Base-by-base conservation (phyloP, 1,139 yeast species). In the Geotrichum citri-aurantii region DNA sequence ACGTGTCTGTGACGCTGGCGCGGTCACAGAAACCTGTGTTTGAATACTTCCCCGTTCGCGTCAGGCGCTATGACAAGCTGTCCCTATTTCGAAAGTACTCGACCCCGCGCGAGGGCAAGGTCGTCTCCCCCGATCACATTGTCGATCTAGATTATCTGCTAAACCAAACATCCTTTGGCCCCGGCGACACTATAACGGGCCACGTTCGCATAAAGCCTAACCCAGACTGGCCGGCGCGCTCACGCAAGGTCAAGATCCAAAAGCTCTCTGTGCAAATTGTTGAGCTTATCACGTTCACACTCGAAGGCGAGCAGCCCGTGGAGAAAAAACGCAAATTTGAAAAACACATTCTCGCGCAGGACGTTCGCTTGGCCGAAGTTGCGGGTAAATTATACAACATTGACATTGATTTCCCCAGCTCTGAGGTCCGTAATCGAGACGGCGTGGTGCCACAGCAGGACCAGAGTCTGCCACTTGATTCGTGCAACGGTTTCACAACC, bases 151-250 rank as follows among this genome's bases (percentile, higher is more conserved):
- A 73, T 49, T 73, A 71, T 59, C 66, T 72, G 8, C 61, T 74
- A 10, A 73, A 75, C 0, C 65, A 67, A 11, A 66, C 75, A 0
- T 73, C 77, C 3, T 74, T 68, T 59, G 79, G 79, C 3, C 79
- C 78, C 0, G 67, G 73, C 14, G 79, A 75, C 59, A 61, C 64
- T 14, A 64, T 75, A 5, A 64, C 66, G 7, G 69, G 74, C 12
- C 65, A 63, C 51, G 61, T 73, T 48, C 69, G 67, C 50, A 65
- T 75, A 2, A 56, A 63, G 23, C 75, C 76, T 6, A 75, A 75
- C 58, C 70, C 68, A 1, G 79, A 75, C 61, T 69, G 74, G 70
- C 62, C 69, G 11, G 63, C 67, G 17, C 67, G 71, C 62, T 68
- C 77, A 1, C 66, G 68, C 47, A 71, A 71, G 57, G 76, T 75